Percentiles rank a stretch among this genome's conserved stretches.
Evolutionary conservation across 164 flowering plant species (phyloP).

Genomic region (Magnolia sinica): DNA sequence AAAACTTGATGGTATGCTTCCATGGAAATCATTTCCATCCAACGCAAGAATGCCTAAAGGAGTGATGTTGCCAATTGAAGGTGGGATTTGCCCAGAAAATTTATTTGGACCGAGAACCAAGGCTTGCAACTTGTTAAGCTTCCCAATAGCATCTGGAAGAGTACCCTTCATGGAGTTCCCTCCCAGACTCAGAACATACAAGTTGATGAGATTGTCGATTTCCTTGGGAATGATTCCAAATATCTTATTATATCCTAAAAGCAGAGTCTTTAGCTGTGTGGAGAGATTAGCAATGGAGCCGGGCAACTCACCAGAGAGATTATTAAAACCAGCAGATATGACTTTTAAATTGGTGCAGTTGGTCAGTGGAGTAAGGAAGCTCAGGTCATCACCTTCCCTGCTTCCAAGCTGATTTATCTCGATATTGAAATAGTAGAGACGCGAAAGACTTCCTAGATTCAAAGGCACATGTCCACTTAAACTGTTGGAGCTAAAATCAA

Average conservation of each 20-base stretch:
- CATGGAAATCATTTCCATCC: background rate
- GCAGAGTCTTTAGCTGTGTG: background rate
- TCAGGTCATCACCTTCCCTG: background rate
- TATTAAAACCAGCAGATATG: background rate
- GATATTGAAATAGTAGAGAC: background rate
- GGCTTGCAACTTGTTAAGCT: background rate
- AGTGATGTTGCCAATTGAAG: background rate
- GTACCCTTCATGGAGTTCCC: background rate
- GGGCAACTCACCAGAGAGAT: background rate
- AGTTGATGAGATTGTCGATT: background rate
- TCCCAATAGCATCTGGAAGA: conserved; percentile 2
- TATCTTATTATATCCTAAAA: background rate
- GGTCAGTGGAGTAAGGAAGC: background rate
- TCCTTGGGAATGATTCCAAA: background rate
- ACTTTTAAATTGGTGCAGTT: background rate
- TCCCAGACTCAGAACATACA: background rate
- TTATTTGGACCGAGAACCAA: background rate
- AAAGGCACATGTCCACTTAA: conserved; percentile 6
- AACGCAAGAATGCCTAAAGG: background rate
- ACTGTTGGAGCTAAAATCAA: background rate
- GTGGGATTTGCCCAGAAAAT: background rate
- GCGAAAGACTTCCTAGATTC: background rate
- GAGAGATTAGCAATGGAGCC: conserved; percentile 2
- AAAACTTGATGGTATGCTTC: conserved; percentile 5
- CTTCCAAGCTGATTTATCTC: background rate